Base-by-base conservation (phyloP, 192 early-diverging fungal species). In the Radiomyces spectabilis region DNA sequence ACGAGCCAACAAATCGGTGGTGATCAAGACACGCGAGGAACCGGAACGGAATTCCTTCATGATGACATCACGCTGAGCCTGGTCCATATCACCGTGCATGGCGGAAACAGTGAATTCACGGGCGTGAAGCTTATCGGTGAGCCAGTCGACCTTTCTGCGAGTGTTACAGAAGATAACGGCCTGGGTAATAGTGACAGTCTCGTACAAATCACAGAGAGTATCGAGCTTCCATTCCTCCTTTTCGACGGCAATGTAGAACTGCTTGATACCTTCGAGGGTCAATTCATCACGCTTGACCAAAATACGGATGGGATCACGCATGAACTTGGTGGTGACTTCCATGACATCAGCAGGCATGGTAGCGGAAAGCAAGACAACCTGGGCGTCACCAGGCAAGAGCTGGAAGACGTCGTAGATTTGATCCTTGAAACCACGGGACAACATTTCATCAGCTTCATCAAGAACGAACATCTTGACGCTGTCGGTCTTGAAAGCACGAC, bases 151-250 rank as follows among this genome's bases (percentile, higher is more conserved):
- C 87, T 97, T 99, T 83, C 94, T 90, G 67, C 93, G 85, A 64
- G 94, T 97, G 84, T 99, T 99, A 83, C 94, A 95, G 85, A 98
- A 99, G 67, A 99, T 98, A 64, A 99, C 93, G 29, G 95, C 95
- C 81, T 97, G 95, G 57, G 95, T 93, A 70, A 97, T 92, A 57
- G 87, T 97, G 69, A 99, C 83, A 41, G 94, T 94, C 65, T 98
- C 93, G 82, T 98, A 99, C 55, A 99, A 74, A 75, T 99, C 96
- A 66, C 89, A 93, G 48, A 99, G 81, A 39, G 97, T 98, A 73
- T 97, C 95, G 57, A 97, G 80, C 80, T 99, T 99, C 95, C 89
- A 98, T 49, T 99, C 95, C 74, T 97, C 95, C 80, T 95, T 91
- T 75, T 98, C 97, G 41, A 99, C 94, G 45, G 89, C 86, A 60